phyloP scores from a whole-genome alignment of 129 eudicot species.

The Helichrysum umbraculigerum region DNA sequence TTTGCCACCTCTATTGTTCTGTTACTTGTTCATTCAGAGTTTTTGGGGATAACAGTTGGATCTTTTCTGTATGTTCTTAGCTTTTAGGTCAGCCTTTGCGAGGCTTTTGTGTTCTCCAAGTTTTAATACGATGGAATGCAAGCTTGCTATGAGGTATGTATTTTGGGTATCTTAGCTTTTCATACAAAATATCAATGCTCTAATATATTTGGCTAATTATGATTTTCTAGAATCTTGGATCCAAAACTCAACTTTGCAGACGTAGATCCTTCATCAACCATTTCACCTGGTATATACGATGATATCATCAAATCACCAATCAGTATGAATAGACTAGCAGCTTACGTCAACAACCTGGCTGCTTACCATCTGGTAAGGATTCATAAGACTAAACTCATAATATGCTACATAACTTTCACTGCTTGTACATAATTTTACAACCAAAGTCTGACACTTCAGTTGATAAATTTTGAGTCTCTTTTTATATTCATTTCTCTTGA shows the following conservation, averaged over 20 bases:
- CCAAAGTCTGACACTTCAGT: neutral
- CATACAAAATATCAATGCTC: neutral
- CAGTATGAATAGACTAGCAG: conserved; percentile 66
- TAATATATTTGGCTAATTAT: conserved; percentile 13
- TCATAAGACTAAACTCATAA: neutral
- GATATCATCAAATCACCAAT: conserved; percentile 46
- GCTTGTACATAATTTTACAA: neutral
- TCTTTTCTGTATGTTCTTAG: conserved; percentile 39
- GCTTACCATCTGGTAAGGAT: conserved; percentile 60
- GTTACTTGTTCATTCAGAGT: neutral
- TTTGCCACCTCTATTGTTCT: neutral
- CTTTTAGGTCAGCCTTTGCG: conserved; percentile 61
- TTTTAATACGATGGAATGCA: conserved; percentile 78
- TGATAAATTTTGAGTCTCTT: neutral
- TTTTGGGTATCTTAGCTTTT: conserved; percentile 12
- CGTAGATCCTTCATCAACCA: conserved; percentile 42
- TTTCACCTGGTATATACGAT: conserved; percentile 42
- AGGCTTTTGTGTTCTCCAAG: conserved; percentile 44
- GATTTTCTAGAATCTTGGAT: conserved; percentile 69
- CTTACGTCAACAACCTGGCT: conserved; percentile 62
- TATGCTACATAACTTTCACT: neutral
- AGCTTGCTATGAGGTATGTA: conserved; percentile 93
- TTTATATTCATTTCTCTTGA: neutral
- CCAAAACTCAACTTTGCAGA: conserved; percentile 77
- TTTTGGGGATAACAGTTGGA: conserved; percentile 7